Evolutionary conservation across 164 flowering plant species (phyloP).

Genomic region (Amborella trichopoda): DNA sequence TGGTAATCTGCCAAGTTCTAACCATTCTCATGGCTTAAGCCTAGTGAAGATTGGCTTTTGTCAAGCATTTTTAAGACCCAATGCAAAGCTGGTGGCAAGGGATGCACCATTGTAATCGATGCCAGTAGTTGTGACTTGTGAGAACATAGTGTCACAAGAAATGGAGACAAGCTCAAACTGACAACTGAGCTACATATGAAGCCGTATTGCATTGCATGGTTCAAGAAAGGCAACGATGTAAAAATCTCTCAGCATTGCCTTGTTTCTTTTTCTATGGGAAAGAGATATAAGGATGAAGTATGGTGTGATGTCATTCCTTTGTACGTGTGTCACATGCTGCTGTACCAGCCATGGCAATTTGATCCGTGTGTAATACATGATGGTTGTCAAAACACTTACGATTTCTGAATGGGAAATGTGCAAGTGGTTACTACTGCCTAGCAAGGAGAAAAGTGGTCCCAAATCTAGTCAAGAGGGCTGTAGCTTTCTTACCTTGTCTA

Average conservation of each 20-base stretch:
- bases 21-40: too few species aligned
- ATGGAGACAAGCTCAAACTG: too few species aligned
- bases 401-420: background rate
- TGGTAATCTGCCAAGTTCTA: too few species aligned
- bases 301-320: background rate
- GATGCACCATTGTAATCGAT: too few species aligned
- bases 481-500: background rate
- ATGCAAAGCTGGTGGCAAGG: too few species aligned
- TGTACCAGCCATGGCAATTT: background rate
- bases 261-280: slow-evolving; percentile 1
- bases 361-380: background rate
- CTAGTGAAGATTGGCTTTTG: too few species aligned
- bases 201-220: background rate
- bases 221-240: background rate
- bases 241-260: background rate
- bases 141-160: too few species aligned
- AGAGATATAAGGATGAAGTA: slow-evolving; percentile 1
- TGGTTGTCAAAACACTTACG: background rate
- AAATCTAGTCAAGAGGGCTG: background rate
- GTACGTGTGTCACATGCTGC: background rate
- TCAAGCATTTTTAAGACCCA: too few species aligned
- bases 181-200: background rate
- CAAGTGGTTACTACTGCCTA: background rate
- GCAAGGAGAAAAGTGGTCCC: background rate
- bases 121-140: too few species aligned